These are phyloP conservation scores for Flammula alnicola DNA, from an alignment of 1,284 basidiomycete species.

Conservation along the genomic window DNA sequence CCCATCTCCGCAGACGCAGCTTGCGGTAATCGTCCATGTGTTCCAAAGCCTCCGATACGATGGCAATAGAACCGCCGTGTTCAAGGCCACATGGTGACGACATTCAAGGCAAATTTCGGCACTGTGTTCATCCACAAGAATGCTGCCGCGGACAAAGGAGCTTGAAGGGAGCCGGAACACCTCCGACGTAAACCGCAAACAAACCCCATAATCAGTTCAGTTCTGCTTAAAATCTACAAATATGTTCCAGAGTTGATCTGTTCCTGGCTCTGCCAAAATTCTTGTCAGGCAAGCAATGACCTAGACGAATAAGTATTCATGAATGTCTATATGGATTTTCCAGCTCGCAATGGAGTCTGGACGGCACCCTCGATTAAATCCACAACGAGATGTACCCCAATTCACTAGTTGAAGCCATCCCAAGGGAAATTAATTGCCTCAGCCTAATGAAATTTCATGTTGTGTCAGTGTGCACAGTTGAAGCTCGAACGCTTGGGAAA, in stretches of 20 bases:
- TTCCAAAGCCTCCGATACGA: no score
- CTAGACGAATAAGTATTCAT: neutral
- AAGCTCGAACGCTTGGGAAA: neutral
- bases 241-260: neutral
- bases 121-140: no score
- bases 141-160: no score
- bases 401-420: neutral
- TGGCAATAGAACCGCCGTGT: no score
- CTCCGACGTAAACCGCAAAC: conserved; percentile 3
- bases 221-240: neutral
- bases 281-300: neutral
- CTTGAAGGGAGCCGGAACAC: no score
- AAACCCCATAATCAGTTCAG: conserved; percentile 1
- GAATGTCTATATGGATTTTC: neutral
- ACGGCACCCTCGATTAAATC: no score
- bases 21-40: no score
- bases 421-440: neutral
- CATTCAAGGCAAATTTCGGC: no score
- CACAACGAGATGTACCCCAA: neutral
- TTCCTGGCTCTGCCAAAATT: neutral
- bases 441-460: neutral
- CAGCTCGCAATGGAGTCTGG: no score
- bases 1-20: no score
- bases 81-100: no score
- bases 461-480: neutral